Evolutionary conservation across 306 rosid genomes (phyloP).

Genomic region (Cucurbita pepo): DNA sequence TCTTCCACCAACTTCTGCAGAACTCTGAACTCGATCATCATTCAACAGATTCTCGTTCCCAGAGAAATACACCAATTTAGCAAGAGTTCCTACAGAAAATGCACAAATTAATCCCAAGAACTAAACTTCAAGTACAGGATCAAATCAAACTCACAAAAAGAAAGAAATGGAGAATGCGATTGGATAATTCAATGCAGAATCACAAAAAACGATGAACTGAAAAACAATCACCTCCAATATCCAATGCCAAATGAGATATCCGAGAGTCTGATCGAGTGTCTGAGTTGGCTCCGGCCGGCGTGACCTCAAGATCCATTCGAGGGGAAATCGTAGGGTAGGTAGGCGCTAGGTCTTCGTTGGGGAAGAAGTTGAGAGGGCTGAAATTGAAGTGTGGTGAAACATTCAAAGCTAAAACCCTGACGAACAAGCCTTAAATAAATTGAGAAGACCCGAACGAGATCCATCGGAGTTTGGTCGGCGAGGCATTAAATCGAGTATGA

Average conservation of each 20-base stretch:
- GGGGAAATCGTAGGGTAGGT: neutral
- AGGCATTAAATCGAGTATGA: neutral
- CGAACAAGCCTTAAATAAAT: neutral
- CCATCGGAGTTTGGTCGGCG: neutral
- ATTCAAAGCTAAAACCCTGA: neutral
- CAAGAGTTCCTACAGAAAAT: slow-evolving; percentile 51
- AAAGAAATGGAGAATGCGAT: neutral
- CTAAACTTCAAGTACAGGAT: neutral
- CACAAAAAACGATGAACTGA: neutral
- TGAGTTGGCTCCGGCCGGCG: slow-evolving; percentile 12
- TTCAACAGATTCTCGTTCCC: slow-evolving; percentile 19
- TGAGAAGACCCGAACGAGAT: neutral
- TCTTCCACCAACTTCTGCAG: slow-evolving; percentile 17
- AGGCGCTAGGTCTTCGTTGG: neutral
- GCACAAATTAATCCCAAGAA: neutral
- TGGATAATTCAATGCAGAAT: neutral
- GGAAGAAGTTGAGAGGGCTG: neutral
- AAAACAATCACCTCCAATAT: slow-evolving; percentile 56
- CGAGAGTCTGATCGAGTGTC: slow-evolving; percentile 19
- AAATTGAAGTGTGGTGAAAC: neutral
- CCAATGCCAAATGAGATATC: slow-evolving; percentile 67
- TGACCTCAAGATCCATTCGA: slow-evolving; percentile 32
- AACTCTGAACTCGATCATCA: slow-evolving; percentile 20
- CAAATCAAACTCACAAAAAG: neutral
- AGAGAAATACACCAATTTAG: slow-evolving; percentile 72